A percentile compares a stretch with the other conserved stretches of the same genome.
Conservation (phyloP, 2,329 filamentous ascomycete species). For the Paradendryphiella salina region DNA sequence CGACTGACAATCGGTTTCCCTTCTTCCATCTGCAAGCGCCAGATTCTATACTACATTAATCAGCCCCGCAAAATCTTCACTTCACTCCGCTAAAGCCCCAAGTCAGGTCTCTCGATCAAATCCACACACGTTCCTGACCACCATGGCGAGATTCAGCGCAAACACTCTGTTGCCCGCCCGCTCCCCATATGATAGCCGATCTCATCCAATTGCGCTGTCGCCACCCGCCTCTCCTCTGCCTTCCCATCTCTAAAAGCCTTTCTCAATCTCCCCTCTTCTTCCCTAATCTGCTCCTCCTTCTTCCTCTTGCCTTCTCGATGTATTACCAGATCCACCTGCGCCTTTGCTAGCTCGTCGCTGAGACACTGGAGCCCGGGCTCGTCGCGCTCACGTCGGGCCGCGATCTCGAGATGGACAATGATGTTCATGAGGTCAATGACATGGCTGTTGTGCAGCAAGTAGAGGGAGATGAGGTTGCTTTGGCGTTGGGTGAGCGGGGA, state of each 20-base stretch:
- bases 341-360: neutral
- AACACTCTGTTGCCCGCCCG: neutral
- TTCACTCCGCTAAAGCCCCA: neutral
- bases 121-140: neutral
- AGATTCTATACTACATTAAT: no score
- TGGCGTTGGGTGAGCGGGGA: neutral
- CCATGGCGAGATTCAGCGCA: neutral
- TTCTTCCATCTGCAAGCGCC: no score
- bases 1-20: no score
- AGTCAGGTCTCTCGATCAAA: no score
- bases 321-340: neutral
- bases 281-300: neutral
- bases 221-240: neutral
- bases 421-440: slow-evolving; percentile 3
- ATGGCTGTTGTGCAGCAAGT: neutral
- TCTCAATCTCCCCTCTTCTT: slow-evolving; percentile 1
- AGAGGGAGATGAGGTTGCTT: neutral
- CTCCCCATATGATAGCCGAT: neutral
- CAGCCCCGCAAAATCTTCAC: no score
- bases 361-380: neutral
- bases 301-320: neutral
- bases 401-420: neutral
- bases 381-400: slow-evolving; percentile 6
- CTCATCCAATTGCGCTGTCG: slow-evolving; percentile 3
- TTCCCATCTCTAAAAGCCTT: neutral